Base-by-base conservation (phyloP, 1,284 basidiomycete species). In the Boletus sp. region DNA sequence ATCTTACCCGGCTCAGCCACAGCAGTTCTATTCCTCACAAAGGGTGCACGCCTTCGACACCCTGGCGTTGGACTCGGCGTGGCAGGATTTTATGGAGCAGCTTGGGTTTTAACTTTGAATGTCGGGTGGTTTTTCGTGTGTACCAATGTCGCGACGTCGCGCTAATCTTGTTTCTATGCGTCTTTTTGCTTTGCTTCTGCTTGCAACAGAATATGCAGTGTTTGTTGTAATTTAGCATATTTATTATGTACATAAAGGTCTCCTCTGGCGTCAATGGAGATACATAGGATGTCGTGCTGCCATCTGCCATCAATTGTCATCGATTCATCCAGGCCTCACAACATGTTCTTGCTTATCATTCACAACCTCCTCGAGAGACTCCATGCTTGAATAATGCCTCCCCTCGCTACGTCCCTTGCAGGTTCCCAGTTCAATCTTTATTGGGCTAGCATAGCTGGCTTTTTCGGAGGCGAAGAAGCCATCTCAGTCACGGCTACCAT, bases 1-100 rank as follows among this genome's bases (percentile, higher is more conserved):
- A 27, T 57, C 40, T 39, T 49, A 47, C 16, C 51, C 49, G 2
- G 51, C 45, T 9, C 55, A 55, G 20, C 51, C 50, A 10, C 55
- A 53, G n/a, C 44, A 47, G 4, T 57, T 57, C 13, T 19, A 44
- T 12, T 22, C 44, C 4, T 17, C 32, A 2, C 27, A 40, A 5
- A 52, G 37, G 25, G 44, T 33, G 41, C 41, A 51, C 29, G 50
- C 57, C 5, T 4, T 22, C 8, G 60, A 60, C 2, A 55, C 65
- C 13, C 60, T 71, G 2, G 66, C 73, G 41, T 56, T 83, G 48
- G 81, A 85, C 57, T 67, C 79, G 22, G 75, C 78, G 0, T 85
- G 82, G 82, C 76, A 80, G 59, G 76, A 71, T 51, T 82, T 85
- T 47, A 77, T 82, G 36, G 80, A 83, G 60, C 82, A 85, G 57